Conservation (phyloP, 1,284 basidiomycete genomes). For the Cutaneotrichosporon arboriforme region DNA sequence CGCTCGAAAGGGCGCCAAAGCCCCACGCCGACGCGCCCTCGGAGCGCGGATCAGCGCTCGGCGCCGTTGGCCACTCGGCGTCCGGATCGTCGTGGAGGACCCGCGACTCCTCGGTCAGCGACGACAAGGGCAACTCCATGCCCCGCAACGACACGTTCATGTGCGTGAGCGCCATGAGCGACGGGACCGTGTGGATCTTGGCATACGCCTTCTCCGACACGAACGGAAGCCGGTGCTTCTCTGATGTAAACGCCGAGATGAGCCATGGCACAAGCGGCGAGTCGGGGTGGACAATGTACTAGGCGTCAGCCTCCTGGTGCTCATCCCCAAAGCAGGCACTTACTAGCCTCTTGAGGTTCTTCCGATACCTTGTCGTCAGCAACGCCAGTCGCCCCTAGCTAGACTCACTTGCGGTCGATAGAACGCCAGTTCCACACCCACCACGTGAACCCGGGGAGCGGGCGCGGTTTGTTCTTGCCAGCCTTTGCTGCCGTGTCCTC, state of each 20-base stretch:
- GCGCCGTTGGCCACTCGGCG: background rate
- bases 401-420: constrained; percentile 33
- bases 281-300: constrained; percentile 40
- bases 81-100: constrained; percentile 22
- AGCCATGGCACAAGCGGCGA: constrained; percentile 16
- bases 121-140: constrained; percentile 25
- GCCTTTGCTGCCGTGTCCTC: constrained; percentile 11
- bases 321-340: too few species aligned
- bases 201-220: constrained; percentile 39
- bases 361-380: constrained; percentile 29
- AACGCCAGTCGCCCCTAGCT: too few species aligned
- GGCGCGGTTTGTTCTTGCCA: constrained; percentile 15
- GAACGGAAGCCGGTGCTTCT: constrained; percentile 21
- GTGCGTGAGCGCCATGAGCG: constrained; percentile 24
- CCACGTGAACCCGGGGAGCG: constrained; percentile 33
- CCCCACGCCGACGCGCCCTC: constrained; percentile 1
- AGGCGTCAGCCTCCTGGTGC: background rate
- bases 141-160: constrained; percentile 26
- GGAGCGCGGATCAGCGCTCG: background rate
- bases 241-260: too few species aligned
- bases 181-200: constrained; percentile 34
- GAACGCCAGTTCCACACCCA: constrained; percentile 37
- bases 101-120: constrained; percentile 30
- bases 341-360: constrained; percentile 40
- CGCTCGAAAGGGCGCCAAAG: constrained; percentile 1